Percentiles rank a stretch among this genome's conserved stretches.
Conservation (phyloP, 2,329 filamentous ascomycete species). For the Aphanocladium album region DNA sequence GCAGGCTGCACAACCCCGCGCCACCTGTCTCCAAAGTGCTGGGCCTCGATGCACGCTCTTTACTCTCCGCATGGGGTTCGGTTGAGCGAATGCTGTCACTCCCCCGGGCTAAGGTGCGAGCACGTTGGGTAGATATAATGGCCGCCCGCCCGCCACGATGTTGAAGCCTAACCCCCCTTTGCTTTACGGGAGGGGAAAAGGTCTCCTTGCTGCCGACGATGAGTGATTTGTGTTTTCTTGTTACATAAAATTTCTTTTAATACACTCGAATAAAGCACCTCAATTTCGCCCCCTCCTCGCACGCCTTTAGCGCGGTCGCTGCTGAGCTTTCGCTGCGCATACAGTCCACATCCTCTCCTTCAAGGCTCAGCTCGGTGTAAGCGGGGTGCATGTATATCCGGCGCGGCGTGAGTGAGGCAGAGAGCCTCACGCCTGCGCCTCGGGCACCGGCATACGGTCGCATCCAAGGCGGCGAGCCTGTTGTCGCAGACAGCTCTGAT, state of each 20-base stretch:
- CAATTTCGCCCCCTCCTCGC: not conserved
- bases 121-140: conserved; percentile 10
- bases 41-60: conserved; percentile 3
- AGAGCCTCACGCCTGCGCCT: not conserved
- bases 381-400: conserved; percentile 12
- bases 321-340: not conserved
- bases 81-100: not conserved
- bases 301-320: not conserved
- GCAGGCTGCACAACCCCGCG: not conserved
- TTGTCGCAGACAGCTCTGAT: not conserved
- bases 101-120: not conserved
- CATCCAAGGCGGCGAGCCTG: not conserved
- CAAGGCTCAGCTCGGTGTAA: not conserved
- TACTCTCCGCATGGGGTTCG: not conserved
- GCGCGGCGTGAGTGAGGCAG: not conserved
- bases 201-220: not conserved
- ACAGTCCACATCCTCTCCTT: not conserved
- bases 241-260: not conserved
- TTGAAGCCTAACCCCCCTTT: not conserved
- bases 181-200: not conserved
- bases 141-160: not conserved
- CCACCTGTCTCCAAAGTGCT: not conserved
- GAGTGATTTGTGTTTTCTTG: not conserved
- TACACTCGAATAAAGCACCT: not conserved
- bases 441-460: not conserved